A percentile compares a stretch with the other conserved stretches of the same genome.
These are phyloP conservation scores for Borealophlyctis nickersoniae DNA, from an alignment of 192 early-diverging fungal genomes.

Conservation along the genomic window DNA sequence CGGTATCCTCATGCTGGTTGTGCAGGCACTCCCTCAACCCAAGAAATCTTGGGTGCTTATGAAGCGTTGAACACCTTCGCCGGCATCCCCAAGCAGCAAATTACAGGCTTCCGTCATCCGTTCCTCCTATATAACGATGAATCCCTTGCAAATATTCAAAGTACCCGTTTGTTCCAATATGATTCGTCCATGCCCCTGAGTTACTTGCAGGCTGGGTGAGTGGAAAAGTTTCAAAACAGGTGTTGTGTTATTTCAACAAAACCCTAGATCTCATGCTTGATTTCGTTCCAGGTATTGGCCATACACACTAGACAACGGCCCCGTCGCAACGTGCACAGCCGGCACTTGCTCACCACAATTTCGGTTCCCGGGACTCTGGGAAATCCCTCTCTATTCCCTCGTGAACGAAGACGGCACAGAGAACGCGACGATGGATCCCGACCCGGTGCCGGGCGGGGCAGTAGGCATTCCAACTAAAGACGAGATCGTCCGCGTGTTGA, in stretches of 20 bases:
- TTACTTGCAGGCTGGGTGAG: too few species aligned
- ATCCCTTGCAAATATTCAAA: conserved; percentile 14
- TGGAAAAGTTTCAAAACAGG: conserved; percentile 1
- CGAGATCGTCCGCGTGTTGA: conserved; percentile 17
- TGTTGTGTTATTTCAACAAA: too few species aligned
- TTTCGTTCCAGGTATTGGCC: too few species aligned
- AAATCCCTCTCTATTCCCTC: conserved; percentile 33
- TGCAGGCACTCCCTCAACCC: neutral
- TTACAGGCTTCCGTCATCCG: conserved; percentile 36
- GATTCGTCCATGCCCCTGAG: conserved; percentile 28
- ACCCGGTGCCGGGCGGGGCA: conserved; percentile 4
- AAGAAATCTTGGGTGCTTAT: conserved; percentile 11
- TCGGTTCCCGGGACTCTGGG: conserved; percentile 36
- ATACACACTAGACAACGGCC: conserved; percentile 28
- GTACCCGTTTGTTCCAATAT: too few species aligned
- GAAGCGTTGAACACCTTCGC: conserved; percentile 24
- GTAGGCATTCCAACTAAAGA: conserved; percentile 11
- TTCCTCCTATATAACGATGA: conserved; percentile 29
- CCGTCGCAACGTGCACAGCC: conserved; percentile 4
- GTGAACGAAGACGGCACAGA: conserved; percentile 17
- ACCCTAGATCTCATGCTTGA: too few species aligned
- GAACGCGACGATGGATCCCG: conserved; percentile 30
- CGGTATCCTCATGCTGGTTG: neutral
- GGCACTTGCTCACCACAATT: conserved; percentile 11
- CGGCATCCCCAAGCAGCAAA: conserved; percentile 26